phyloP scores from a whole-genome alignment of 805 yeast species.

The Kazachstania kunashirensis region DNA sequence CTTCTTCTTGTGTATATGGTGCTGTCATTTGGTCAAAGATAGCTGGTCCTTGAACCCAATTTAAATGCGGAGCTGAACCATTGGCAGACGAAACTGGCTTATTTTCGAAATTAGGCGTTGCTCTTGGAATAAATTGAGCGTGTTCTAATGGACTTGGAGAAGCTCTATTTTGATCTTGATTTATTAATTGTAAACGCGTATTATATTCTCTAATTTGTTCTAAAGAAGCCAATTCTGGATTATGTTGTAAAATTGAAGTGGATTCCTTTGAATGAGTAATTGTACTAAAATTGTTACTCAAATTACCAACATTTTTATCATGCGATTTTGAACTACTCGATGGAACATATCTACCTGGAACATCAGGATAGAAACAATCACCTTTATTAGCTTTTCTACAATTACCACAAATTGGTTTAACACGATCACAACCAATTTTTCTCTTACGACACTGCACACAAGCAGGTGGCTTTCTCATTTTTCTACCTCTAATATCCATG shows the following conservation, averaged over 20 bases:
- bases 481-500: constrained; percentile 13
- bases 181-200: constrained; percentile 21
- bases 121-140: constrained; percentile 21
- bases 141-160: constrained; percentile 15
- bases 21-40: constrained; percentile 20
- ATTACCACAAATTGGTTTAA: constrained; percentile 35
- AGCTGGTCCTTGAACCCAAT: constrained; percentile 28
- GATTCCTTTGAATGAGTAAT: constrained; percentile 6
- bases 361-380: constrained; percentile 26
- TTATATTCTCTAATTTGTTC: constrained; percentile 26
- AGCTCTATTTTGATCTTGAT: constrained; percentile 10
- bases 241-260: constrained; percentile 5
- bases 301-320: neutral
- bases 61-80: constrained; percentile 12
- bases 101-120: constrained; percentile 15
- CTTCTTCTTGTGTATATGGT: constrained; percentile 20
- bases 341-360: constrained; percentile 21
- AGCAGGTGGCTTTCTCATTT: constrained; percentile 12
- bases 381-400: constrained; percentile 24
- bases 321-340: constrained; percentile 9
- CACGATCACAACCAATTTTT: constrained; percentile 35
- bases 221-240: constrained; percentile 21
- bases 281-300: neutral
- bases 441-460: constrained; percentile 28
- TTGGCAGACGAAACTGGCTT: constrained; percentile 19